These are phyloP conservation scores for Hyphodiscus hymeniophilus DNA, from an alignment of 495 filamentous ascomycete genomes.

Conservation along the genomic window DNA sequence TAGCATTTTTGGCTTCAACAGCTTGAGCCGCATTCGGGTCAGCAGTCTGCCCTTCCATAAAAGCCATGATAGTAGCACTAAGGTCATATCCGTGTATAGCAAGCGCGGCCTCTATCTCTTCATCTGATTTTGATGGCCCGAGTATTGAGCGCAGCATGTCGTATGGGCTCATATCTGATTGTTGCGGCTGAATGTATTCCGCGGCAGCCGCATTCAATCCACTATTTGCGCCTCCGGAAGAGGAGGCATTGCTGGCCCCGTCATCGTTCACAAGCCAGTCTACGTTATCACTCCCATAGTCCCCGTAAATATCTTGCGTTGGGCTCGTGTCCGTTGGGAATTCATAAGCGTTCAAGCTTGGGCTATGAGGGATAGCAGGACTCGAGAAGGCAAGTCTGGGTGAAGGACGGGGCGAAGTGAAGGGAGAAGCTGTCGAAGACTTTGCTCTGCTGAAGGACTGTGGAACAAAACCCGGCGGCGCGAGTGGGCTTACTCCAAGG, in stretches of 20 bases:
- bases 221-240: conserved; percentile 51
- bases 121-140: conserved; percentile 79
- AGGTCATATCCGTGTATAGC: conserved; percentile 89
- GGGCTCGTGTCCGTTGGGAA: conserved; percentile 68
- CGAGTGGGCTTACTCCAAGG: conserved; percentile 70
- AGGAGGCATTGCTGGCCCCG: conserved; percentile 65
- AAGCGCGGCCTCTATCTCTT: conserved; percentile 85
- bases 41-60: conserved; percentile 58
- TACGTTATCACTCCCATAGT: conserved; percentile 86
- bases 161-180: conserved; percentile 91
- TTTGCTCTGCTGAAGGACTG: conserved; percentile 63
- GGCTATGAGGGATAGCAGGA: conserved; percentile 90
- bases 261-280: conserved; percentile 96
- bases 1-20: conserved; percentile 42
- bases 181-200: conserved; percentile 62
- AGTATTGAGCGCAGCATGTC: conserved; percentile 96
- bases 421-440: conserved; percentile 77
- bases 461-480: conserved; percentile 74
- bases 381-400: conserved; percentile 85
- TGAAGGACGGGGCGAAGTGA: conserved; percentile 88
- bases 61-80: conserved; percentile 74
- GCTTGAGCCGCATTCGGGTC: conserved; percentile 30
- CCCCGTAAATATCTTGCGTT: conserved; percentile 78
- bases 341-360: conserved; percentile 87
- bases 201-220: conserved; percentile 69